Evolutionary conservation across 225 moss, liverwort and hornwort species (phyloP), one percentile per base, ranked within the genome.

Genomic region (Lunularia cruciata): DNA sequence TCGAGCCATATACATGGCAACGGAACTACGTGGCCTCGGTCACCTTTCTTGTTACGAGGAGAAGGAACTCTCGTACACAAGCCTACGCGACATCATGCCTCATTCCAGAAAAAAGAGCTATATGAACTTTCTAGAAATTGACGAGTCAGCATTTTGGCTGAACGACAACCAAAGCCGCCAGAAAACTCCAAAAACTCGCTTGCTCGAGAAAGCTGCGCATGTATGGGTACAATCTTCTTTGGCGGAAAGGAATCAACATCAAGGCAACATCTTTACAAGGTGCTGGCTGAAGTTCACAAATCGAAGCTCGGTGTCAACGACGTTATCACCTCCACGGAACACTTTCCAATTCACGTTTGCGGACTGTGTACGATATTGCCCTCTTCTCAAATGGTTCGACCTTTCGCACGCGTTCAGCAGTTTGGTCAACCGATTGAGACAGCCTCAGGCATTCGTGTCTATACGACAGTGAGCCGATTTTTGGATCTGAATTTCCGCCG

Each of bases 61-160:
- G 32, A 40, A 49, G 35, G 76, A 65, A 26, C 31, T 67, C 19
- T 65, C 67, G 3, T 80, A 80, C 61, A 80, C 75, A 7, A 80
- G 80, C 66, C 57, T 80, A 57, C 73, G 81, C 36, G 76, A 76
- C 38, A 65, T 81, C 25, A 70, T 81, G 69, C 54, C 81, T 13
- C 76, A 63, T 12, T 69, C 63, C 40, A 35, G 63, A 25, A 76
- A 51, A 26, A 52, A 39, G 14, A 35, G 62, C 5, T 33, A 52
- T 4, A 22, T 47, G 34, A 59, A 5, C 42, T 59, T 47, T 20
- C 46, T 26, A 6, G 79, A 75, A 43, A 30, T 62, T 7, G 75
- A 64, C 31, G 79, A 75, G 18, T 8, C 48, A 20, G 68, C 70
- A 15, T 19, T 42, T 26, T 65, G 73, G 73, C 14, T 69, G 35